phyloP scores from a whole-genome alignment of 2,329 filamentous ascomycete species.

The Xylariales sp. region DNA sequence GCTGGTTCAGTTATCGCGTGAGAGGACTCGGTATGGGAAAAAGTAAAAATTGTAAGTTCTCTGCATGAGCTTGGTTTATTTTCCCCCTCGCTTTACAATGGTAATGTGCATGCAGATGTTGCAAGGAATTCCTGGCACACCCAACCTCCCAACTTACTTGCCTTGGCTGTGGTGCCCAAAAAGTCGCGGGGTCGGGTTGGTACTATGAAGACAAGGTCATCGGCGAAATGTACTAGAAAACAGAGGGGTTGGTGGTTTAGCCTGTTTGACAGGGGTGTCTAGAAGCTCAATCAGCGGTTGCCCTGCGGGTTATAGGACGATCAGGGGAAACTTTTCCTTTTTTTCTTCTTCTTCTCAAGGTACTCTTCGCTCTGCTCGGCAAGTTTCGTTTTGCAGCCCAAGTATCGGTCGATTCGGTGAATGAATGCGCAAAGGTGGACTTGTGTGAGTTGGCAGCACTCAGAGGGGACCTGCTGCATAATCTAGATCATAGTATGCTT shows the following conservation, averaged over 20 bases:
- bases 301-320: background rate
- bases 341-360: background rate
- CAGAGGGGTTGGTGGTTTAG: conserved; percentile 5
- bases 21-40: too few relatives aligned
- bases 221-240: conserved; percentile 7
- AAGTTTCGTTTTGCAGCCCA: too few relatives aligned
- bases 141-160: conserved; percentile 5
- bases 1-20: too few relatives aligned
- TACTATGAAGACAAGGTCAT: conserved; percentile 2
- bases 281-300: background rate
- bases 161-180: conserved; percentile 3
- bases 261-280: background rate
- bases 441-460: too few relatives aligned
- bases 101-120: too few relatives aligned
- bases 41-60: too few relatives aligned
- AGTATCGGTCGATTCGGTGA: too few relatives aligned
- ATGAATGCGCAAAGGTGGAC: too few relatives aligned
- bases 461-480: too few relatives aligned
- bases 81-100: too few relatives aligned
- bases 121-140: too few relatives aligned
- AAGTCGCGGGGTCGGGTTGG: conserved; percentile 7
- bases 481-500: too few relatives aligned
- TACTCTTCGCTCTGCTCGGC: background rate
- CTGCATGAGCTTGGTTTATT: background rate
- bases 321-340: conserved; percentile 5